Conservation (phyloP, 192 early-diverging fungal species). For the Backusella morwellensis region DNA sequence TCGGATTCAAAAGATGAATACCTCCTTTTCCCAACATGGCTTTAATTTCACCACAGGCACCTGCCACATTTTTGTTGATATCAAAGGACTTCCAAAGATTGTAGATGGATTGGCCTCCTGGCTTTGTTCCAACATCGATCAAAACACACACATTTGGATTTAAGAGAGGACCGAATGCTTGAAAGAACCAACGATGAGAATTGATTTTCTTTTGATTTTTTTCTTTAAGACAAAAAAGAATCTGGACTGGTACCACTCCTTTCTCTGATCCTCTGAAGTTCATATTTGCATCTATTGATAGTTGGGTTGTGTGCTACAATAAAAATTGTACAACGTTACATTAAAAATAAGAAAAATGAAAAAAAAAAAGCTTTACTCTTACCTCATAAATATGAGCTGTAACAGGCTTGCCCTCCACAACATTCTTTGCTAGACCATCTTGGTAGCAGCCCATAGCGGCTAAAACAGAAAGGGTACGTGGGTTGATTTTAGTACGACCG, state of each 20-base stretch:
- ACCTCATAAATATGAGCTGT: constrained; percentile 66
- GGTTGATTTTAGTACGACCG: constrained; percentile 67
- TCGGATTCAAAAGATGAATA: constrained; percentile 62
- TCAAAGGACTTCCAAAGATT: constrained; percentile 82
- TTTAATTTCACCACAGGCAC: constrained; percentile 86
- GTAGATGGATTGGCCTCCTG: constrained; percentile 67
- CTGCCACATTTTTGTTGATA: constrained; percentile 65
- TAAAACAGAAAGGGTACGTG: constrained; percentile 60
- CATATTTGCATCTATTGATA: constrained; percentile 55
- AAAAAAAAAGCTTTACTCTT: background rate
- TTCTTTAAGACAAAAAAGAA: constrained; percentile 81
- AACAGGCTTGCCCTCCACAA: constrained; percentile 62
- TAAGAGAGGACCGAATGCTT: constrained; percentile 57
- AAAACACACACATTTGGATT: constrained; percentile 62
- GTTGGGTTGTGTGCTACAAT: constrained; percentile 52
- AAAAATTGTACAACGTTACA: constrained; percentile 11
- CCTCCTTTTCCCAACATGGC: constrained; percentile 61
- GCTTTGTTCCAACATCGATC: constrained; percentile 81
- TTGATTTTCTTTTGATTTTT: constrained; percentile 68
- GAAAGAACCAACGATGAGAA: constrained; percentile 65
- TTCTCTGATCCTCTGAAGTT: constrained; percentile 46
- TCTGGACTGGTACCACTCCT: constrained; percentile 63
- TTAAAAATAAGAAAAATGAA: background rate
- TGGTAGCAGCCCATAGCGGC: constrained; percentile 79
- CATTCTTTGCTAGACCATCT: constrained; percentile 69